A percentile compares a stretch with the other conserved stretches of the same genome.
Conservation (phyloP, 495 filamentous ascomycete species). For the Podospora conica region DNA sequence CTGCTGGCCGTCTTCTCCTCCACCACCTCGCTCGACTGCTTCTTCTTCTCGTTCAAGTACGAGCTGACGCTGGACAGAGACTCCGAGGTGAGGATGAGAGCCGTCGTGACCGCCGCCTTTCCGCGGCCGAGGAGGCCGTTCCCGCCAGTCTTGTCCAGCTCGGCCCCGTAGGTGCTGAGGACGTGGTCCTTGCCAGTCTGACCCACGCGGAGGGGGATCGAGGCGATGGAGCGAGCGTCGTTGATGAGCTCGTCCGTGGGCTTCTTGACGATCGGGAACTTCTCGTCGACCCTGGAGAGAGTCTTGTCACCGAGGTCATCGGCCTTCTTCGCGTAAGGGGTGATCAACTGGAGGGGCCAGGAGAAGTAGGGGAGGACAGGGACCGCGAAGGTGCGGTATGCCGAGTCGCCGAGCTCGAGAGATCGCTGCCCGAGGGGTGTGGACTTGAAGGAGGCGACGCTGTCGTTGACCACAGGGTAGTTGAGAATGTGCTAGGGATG, state of each 20-base stretch:
- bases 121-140: conserved; percentile 59
- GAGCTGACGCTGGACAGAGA: conserved; percentile 52
- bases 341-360: conserved; percentile 68
- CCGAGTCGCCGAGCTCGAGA: conserved; percentile 60
- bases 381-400: conserved; percentile 57
- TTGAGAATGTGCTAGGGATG: conserved; percentile 64
- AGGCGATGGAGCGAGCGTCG: conserved; percentile 56
- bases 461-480: conserved; percentile 80
- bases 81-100: conserved; percentile 65
- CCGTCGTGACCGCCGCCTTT: conserved; percentile 70
- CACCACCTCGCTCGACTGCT: conserved; percentile 51
- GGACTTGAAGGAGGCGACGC: conserved; percentile 67
- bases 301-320: conserved; percentile 73
- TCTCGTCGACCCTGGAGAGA: conserved; percentile 65
- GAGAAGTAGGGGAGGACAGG: conserved; percentile 73
- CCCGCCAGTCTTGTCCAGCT: conserved; percentile 71
- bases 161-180: conserved; percentile 60
- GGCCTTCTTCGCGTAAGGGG: conserved; percentile 75
- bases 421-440: conserved; percentile 78
- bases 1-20: conserved; percentile 35
- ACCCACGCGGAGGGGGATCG: conserved; percentile 59
- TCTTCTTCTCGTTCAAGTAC: conserved; percentile 54
- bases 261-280: conserved; percentile 84
- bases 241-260: conserved; percentile 69
- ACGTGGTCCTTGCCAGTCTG: conserved; percentile 71